phyloP scores from a whole-genome alignment of 2,329 filamentous ascomycete genomes.

The Endoconidiophora polonica region DNA sequence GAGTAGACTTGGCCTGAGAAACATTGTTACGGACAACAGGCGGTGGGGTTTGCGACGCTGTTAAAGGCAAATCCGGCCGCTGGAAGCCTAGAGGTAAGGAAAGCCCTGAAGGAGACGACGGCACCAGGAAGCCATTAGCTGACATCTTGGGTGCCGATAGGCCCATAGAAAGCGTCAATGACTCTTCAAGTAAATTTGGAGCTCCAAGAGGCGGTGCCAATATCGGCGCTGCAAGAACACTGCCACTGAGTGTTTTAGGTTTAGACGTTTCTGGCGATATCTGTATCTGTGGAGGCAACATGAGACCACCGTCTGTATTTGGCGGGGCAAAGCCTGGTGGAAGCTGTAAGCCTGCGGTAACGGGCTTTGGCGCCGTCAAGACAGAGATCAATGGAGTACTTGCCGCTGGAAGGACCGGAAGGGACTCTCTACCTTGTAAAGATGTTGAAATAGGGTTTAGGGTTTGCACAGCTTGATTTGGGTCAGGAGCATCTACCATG shows the following conservation, averaged over 20 bases:
- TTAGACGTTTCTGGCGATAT: background rate
- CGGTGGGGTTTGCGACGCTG: too few species aligned
- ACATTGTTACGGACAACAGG: too few species aligned
- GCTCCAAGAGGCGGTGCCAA: constrained; percentile 21
- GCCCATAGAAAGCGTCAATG: constrained; percentile 12
- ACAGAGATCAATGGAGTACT: background rate
- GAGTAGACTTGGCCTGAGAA: too few species aligned
- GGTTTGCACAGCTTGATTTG: background rate
- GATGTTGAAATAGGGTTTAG: background rate
- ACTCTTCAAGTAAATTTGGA: constrained; percentile 10
- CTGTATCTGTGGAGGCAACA: constrained; percentile 8
- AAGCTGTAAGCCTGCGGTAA: constrained; percentile 6
- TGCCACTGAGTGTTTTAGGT: constrained; percentile 8
- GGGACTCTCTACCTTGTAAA: background rate
- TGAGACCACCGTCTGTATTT: background rate
- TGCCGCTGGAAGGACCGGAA: background rate
- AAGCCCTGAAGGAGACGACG: constrained; percentile 14
- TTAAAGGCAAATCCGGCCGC: background rate
- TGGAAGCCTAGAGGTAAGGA: constrained; percentile 1
- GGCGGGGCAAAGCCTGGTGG: constrained; percentile 11
- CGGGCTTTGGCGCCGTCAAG: background rate
- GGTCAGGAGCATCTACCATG: constrained; percentile 3
- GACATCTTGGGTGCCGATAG: constrained; percentile 17
- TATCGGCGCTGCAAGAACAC: constrained; percentile 24
- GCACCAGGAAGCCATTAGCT: constrained; percentile 11